phyloP scores from a whole-genome alignment of 2,329 filamentous ascomycete genomes.

The Chrysoporthe deuterocubensis region DNA sequence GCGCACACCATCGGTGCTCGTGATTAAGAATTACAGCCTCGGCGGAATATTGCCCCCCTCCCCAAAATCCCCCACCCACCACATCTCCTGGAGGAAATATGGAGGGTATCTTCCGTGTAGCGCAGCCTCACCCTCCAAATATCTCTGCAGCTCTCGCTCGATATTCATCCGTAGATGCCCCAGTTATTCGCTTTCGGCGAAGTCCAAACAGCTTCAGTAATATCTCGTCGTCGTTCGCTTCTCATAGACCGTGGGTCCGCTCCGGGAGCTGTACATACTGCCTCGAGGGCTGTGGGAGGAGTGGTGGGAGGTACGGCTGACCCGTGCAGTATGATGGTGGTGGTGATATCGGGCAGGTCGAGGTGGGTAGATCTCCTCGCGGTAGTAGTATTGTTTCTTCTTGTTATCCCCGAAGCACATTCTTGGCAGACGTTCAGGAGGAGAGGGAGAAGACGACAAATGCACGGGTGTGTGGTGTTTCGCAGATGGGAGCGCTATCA shows the following conservation, averaged over 20 bases:
- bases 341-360: not conserved
- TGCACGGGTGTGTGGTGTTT: not conserved
- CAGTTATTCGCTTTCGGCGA: too few relatives aligned
- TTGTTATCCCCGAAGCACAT: constrained; percentile 12
- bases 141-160: not conserved
- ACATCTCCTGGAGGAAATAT: not conserved
- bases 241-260: constrained; percentile 6
- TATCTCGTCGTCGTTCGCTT: constrained; percentile 14
- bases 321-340: constrained; percentile 6
- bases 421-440: not conserved
- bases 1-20: not conserved
- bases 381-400: constrained; percentile 11
- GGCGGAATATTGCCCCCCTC: too few relatives aligned
- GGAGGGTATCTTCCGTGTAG: not conserved
- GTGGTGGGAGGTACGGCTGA: constrained; percentile 2
- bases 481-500: not conserved
- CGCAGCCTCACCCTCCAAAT: not conserved
- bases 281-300: constrained; percentile 3
- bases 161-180: not conserved
- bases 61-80: not conserved
- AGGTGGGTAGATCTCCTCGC: constrained; percentile 4
- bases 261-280: constrained; percentile 12
- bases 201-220: not conserved
- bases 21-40: not conserved
- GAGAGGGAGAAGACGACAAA: not conserved